These are phyloP conservation scores for Kodamaea jinghongensis DNA, from an alignment of 805 yeast genomes.

Conservation along the genomic window DNA sequence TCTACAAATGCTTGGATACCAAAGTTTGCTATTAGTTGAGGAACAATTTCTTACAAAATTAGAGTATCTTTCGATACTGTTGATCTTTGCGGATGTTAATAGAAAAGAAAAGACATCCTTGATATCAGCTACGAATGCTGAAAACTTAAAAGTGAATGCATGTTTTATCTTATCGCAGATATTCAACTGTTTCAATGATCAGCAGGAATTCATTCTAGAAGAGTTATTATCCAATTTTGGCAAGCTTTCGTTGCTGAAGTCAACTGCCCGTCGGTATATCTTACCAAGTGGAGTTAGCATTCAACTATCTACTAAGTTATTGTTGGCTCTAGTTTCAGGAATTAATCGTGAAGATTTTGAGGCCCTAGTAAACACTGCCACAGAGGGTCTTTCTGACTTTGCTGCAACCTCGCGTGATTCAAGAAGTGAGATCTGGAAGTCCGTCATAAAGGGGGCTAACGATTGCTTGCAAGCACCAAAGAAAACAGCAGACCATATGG, in stretches of 20 bases:
- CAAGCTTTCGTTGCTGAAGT: slow-evolving; percentile 46
- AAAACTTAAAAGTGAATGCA: slow-evolving; percentile 25
- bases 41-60: slow-evolving; percentile 57
- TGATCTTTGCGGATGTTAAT: slow-evolving; percentile 39
- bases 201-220: slow-evolving; percentile 56
- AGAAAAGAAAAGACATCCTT: slow-evolving; percentile 20
- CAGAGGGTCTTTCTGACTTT: background rate
- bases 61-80: slow-evolving; percentile 48
- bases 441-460: background rate
- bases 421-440: background rate
- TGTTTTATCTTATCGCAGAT: slow-evolving; percentile 33
- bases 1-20: slow-evolving; percentile 10
- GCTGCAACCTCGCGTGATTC: background rate
- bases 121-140: slow-evolving; percentile 19
- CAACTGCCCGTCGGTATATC: slow-evolving; percentile 41
- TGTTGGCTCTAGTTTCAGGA: slow-evolving; percentile 42
- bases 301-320: slow-evolving; percentile 46
- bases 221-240: slow-evolving; percentile 57
- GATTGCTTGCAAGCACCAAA: slow-evolving; percentile 14
- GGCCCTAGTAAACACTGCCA: background rate
- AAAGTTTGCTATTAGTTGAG: slow-evolving; percentile 22
- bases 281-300: slow-evolving; percentile 46
- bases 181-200: slow-evolving; percentile 43
- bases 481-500: slow-evolving; percentile 24
- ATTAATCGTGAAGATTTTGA: slow-evolving; percentile 18